Conservation (phyloP, 352 stramenopile genomes). For the Phytophthora macrochlamydospora region DNA sequence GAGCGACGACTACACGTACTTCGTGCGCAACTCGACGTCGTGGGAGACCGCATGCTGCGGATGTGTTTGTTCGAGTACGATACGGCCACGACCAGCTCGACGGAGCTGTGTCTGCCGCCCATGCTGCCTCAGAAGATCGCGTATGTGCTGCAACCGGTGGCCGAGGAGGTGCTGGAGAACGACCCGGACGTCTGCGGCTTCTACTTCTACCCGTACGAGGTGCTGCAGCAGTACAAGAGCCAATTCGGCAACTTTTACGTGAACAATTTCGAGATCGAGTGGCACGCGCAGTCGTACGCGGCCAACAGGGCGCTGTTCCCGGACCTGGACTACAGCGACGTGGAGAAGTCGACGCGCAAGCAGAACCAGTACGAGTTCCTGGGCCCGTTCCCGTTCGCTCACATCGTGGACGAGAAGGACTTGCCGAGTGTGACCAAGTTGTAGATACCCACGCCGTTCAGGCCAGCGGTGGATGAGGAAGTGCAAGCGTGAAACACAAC, state of each 20-base stretch:
- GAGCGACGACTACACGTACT: constrained; percentile 53
- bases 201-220: constrained; percentile 81
- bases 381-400: constrained; percentile 71
- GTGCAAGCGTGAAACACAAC: background rate
- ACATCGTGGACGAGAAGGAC: constrained; percentile 52
- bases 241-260: constrained; percentile 74
- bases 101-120: constrained; percentile 65
- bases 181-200: constrained; percentile 72
- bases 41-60: constrained; percentile 68
- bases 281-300: constrained; percentile 67
- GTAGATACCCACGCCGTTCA: background rate
- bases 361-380: constrained; percentile 73
- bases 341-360: constrained; percentile 62
- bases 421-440: constrained; percentile 20
- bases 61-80: constrained; percentile 82
- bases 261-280: constrained; percentile 74
- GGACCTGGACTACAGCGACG: constrained; percentile 62
- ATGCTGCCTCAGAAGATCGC: constrained; percentile 62
- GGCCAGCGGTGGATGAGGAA: background rate
- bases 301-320: constrained; percentile 57
- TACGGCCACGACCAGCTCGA: constrained; percentile 41
- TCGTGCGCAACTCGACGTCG: constrained; percentile 62
- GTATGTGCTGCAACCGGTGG: constrained; percentile 59
- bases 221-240: constrained; percentile 57
- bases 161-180: constrained; percentile 57